Evolutionary conservation across 2,329 filamentous ascomycete genomes (phyloP), one percentile per base, ranked within the genome.

Genomic region (Colletotrichum noveboracense): DNA sequence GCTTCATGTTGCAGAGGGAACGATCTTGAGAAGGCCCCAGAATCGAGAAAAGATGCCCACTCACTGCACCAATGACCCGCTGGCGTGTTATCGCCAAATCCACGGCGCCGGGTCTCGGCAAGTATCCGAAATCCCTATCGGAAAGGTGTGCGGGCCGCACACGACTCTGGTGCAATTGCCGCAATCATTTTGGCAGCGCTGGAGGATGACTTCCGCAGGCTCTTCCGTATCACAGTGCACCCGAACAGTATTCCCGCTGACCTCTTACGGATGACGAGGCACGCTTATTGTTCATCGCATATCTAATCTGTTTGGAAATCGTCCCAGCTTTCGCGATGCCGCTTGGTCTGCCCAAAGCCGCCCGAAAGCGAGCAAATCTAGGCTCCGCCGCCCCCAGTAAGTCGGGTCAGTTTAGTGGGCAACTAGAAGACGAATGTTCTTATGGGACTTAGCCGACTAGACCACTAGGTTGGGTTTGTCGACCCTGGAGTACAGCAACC

Each of bases 81-180:
- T 18, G 12, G 28, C 14, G 14, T 26, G 32, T 75, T 72, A 75
- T 75, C 69, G 64, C 56, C 72, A 38, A 60, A 38, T 21, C 55
- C 55, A 43, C 32, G 18, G 24, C 24, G 36, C 38, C 61, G 60
- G 52, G 72, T 71, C 52, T 56, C 69, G 73, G 69, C 38, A 68
- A 13, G 4, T n/a, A 75, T 73, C 73, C 73, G 73, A 73, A 52
- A 34, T 68, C 62, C 32, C 64, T 75, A 75, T 75, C 73, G 32
- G 48, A 14, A n/a, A 24, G 58, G 69, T 67, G 69, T 65, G 73
- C 73, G 69, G 69, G 34, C 69, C 73, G 73, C 69, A 18, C 52
- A 61, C 28, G 5, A 18, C 8, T 24, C 14, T 5, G 38, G 61
- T 72, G 55, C 52, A 70, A 66, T 67, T 66, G 18, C 69, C 73